phyloP scores from a whole-genome alignment of 1,139 yeast genomes.

The Debaryomyces sp. region DNA sequence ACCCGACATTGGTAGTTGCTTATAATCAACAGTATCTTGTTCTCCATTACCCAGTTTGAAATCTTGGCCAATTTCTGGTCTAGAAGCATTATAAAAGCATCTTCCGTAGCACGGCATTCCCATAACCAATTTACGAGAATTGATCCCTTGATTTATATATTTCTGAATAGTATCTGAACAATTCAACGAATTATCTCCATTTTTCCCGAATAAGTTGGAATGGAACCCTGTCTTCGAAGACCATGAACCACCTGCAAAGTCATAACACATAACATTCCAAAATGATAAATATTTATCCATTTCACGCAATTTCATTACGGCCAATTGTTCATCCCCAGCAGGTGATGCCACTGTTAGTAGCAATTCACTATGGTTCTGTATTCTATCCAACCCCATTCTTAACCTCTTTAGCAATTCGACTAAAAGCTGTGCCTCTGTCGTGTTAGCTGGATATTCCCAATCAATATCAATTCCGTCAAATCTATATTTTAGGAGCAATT shows the following conservation, averaged over 20 bases:
- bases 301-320: constrained; percentile 42
- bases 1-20: constrained; percentile 40
- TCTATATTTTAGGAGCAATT: constrained; percentile 53
- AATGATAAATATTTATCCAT: constrained; percentile 62
- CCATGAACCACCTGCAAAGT: constrained; percentile 77
- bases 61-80: constrained; percentile 36
- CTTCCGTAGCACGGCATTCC: constrained; percentile 94
- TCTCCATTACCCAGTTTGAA: constrained; percentile 50
- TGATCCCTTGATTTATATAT: constrained; percentile 47
- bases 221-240: constrained; percentile 63
- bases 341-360: constrained; percentile 78
- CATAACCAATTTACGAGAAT: constrained; percentile 57
- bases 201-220: constrained; percentile 59
- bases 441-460: constrained; percentile 82
- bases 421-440: constrained; percentile 48
- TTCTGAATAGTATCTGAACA: constrained; percentile 52
- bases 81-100: constrained; percentile 50
- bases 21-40: constrained; percentile 57
- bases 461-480: constrained; percentile 93
- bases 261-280: constrained; percentile 93
- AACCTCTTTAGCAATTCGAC: constrained; percentile 47
- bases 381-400: constrained; percentile 40
- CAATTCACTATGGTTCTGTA: constrained; percentile 19
- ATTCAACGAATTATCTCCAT: constrained; percentile 47
- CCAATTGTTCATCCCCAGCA: constrained; percentile 53